Base-by-base conservation (phyloP, 164 flowering plant species). In the Echeveria elegans region DNA sequence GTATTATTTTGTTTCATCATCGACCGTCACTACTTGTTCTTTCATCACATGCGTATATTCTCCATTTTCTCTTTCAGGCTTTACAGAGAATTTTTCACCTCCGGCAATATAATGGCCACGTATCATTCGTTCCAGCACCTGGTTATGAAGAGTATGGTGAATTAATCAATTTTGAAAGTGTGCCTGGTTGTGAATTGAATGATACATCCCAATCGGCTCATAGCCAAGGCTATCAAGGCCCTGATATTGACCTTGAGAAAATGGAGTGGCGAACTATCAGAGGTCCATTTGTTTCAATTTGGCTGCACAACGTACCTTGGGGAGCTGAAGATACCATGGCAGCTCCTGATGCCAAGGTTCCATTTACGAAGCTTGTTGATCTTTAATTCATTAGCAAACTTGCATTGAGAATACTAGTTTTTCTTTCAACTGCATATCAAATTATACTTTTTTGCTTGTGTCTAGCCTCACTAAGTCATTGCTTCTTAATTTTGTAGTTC, bases 241-340 rank as follows among this genome's bases (percentile, higher is more conserved):
- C 94, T 63, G 30, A 65, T 50, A 23, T 75, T 50, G 72, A 73
- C 68, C 69, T 74, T 36, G 82, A 82, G 65, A 70, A 74, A 62
- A 69, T 70, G 64, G 80, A 83, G 2, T 94, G 99, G 99, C 82
- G 90, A 70, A 78, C 81, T 41, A 74, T 89, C 69, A 69, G 78
- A 52, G 97, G 99, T 43, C 99, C 99, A 21, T 95, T 95, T 79
- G 73, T 95, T 78, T 89, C 92, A 28, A 75, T 92, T 67, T 95
- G 97, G 97, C 92, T 95, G 73, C 99, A 89, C 63, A 95, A 95
- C 79, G 99, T 95, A 29, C 94, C 97, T 43, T 94, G 97, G 99
- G 97, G 85, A 7, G 74, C 73, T 78, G 94, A 89, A 80, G 82
- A 79, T 65, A 70, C 87, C 64, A 76, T 82, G 90, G 86, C 96